Evolutionary conservation across 2,329 filamentous ascomycete species (phyloP).

Genomic region (Aspergillus vadensis): DNA sequence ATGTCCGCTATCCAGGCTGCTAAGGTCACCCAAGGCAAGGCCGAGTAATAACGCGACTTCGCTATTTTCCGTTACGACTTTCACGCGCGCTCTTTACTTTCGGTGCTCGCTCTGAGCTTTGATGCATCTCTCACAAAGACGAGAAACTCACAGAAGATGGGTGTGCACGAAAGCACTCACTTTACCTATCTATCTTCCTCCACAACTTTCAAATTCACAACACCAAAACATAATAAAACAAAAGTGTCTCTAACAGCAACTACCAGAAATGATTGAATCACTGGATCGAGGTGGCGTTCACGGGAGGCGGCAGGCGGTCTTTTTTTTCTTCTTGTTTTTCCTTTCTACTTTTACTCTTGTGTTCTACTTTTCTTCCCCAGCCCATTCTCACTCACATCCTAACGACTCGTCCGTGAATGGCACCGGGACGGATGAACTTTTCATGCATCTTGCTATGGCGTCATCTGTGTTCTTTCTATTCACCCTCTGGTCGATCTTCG

Average conservation of each 20-base stretch:
- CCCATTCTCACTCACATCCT: neutral
- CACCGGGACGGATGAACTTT: neutral
- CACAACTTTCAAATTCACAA: no score
- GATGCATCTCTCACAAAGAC: neutral
- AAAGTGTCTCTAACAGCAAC: no score
- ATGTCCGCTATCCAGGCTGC: slow-evolving; percentile 95
- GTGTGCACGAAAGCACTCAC: neutral
- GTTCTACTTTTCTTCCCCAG: no score
- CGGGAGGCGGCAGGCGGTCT: no score
- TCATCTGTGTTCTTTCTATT: neutral
- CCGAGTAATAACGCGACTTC: slow-evolving; percentile 31
- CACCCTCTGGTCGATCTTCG: neutral
- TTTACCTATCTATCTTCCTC: neutral
- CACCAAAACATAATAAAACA: no score
- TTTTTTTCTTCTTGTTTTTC: no score
- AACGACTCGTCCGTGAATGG: neutral
- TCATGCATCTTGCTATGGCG: neutral
- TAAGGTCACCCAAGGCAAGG: slow-evolving; percentile 63
- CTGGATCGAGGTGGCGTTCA: no score
- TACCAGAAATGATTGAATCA: no score
- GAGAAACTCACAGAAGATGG: neutral
- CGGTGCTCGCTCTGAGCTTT: neutral
- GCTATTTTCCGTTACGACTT: neutral
- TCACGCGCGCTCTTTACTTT: neutral
- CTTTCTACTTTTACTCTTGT: no score